These are phyloP conservation scores for Zygosaccharomyces sapae DNA, from an alignment of 1,139 yeast genomes.

Conservation along the genomic window DNA sequence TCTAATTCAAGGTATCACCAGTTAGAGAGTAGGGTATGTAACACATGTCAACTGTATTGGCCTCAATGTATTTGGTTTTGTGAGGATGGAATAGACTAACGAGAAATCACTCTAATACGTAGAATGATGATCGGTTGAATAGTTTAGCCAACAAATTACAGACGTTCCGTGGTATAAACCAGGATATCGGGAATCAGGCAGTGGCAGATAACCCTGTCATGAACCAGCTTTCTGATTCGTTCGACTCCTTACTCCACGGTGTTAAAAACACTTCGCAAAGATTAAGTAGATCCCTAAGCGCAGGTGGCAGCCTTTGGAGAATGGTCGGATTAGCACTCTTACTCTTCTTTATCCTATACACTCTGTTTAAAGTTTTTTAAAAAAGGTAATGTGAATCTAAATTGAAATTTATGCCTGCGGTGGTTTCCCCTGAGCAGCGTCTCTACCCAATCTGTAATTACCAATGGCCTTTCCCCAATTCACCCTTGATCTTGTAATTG, in stretches of 20 bases:
- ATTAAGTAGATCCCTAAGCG: conserved; percentile 54
- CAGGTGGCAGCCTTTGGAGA: conserved; percentile 55
- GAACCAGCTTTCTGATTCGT: conserved; percentile 54
- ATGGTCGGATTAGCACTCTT: conserved; percentile 57
- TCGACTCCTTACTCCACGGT: conserved; percentile 55
- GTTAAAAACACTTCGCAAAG: conserved; percentile 65
- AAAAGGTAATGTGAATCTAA: background rate
- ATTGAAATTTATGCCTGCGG: conserved; percentile 9
- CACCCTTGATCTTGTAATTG: conserved; percentile 84
- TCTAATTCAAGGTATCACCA: conserved; percentile 43
- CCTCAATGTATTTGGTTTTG: background rate
- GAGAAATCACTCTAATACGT: conserved; percentile 9
- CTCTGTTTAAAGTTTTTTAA: conserved; percentile 53
- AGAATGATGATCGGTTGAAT: conserved; percentile 59
- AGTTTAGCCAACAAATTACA: conserved; percentile 59
- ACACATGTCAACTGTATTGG: no score
- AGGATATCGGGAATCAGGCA: conserved; percentile 61
- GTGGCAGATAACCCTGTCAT: conserved; percentile 51
- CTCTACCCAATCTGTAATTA: conserved; percentile 82
- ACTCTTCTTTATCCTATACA: conserved; percentile 63
- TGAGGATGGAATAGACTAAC: conserved; percentile 1
- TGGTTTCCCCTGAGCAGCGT: conserved; percentile 50
- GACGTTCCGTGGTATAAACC: conserved; percentile 56
- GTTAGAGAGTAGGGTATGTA: conserved; percentile 40
- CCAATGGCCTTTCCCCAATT: conserved; percentile 96